Evolutionary conservation across 208 protist species (phyloP).

Genomic region (Trypanosoma melophagium): DNA sequence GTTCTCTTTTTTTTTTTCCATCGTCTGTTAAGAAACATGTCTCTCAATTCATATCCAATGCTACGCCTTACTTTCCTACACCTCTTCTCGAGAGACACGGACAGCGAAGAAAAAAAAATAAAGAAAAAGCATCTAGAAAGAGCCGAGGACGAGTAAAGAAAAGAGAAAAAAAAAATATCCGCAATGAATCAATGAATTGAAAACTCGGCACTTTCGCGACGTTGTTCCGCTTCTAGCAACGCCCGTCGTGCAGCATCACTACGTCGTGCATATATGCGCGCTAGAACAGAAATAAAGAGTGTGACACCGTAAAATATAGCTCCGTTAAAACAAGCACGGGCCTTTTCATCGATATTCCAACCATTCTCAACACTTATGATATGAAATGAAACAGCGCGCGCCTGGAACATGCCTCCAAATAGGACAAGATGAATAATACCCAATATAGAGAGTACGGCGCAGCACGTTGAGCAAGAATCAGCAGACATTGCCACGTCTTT

Average conservation of each 20-base stretch:
- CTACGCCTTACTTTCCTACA: too few species aligned
- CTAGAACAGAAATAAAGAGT: constrained; percentile 72
- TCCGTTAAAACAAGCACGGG: constrained; percentile 82
- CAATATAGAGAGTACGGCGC: constrained; percentile 80
- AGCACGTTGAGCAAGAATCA: constrained; percentile 74
- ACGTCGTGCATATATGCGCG: constrained; percentile 68
- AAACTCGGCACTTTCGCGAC: constrained; percentile 40
- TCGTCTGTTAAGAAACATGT: too few species aligned
- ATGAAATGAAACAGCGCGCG: constrained; percentile 69
- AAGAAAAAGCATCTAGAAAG: too few species aligned
- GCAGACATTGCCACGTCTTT: constrained; percentile 40
- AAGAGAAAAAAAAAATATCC: too few species aligned
- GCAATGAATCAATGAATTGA: background rate
- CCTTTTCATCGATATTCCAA: constrained; percentile 77
- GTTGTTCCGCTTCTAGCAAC: constrained; percentile 37
- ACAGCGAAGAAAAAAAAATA: too few species aligned
- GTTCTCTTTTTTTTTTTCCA: too few species aligned
- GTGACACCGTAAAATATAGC: constrained; percentile 83
- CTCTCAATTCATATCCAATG: too few species aligned
- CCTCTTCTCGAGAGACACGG: too few species aligned
- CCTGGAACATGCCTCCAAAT: constrained; percentile 82
- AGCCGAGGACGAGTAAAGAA: too few species aligned
- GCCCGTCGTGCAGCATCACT: constrained; percentile 54
- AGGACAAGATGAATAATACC: constrained; percentile 82
- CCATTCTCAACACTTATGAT: constrained; percentile 63